A percentile compares a stretch with the other conserved stretches of the same genome.
These are phyloP conservation scores for Purpureocillium takamizusanense DNA, from an alignment of 2,329 filamentous ascomycete genomes.

Conservation along the genomic window DNA sequence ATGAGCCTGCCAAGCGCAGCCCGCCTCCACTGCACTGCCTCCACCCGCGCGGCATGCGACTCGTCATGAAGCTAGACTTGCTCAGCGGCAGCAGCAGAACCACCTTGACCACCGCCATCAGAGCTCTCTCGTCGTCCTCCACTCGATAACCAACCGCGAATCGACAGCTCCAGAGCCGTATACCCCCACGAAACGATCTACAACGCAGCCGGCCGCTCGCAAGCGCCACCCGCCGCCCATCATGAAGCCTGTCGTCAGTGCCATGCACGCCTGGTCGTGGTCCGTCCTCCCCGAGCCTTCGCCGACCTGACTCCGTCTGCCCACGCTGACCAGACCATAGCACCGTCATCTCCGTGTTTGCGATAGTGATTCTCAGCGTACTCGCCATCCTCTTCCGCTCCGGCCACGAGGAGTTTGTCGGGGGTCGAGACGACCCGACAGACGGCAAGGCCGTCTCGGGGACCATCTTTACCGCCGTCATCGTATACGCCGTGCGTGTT, in stretches of 20 bases:
- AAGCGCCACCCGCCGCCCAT: conserved; percentile 21
- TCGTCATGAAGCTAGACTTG: too few species aligned
- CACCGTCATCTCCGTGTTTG: conserved; percentile 60
- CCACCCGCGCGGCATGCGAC: too few species aligned
- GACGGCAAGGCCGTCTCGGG: conserved; percentile 71
- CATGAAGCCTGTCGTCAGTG: conserved; percentile 93
- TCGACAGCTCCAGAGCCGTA: too few species aligned
- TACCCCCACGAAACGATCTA: too few species aligned
- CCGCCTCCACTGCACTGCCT: too few species aligned
- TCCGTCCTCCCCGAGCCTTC: conserved; percentile 25
- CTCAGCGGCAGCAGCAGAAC: too few species aligned
- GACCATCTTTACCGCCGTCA: conserved; percentile 79
- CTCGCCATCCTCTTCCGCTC: conserved; percentile 65
- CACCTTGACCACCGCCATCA: too few species aligned
- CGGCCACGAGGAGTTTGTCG: conserved; percentile 77
- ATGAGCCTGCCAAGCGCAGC: too few species aligned
- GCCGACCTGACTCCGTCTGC: too few species aligned
- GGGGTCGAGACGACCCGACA: conserved; percentile 60
- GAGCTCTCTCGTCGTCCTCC: too few species aligned
- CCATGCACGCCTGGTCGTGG: conserved; percentile 93
- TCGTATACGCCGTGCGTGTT: conserved; percentile 74
- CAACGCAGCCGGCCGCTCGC: not conserved
- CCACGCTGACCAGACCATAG: conserved; percentile 35
- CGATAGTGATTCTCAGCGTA: conserved; percentile 55
- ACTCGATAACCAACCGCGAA: too few species aligned